Evolutionary conservation across 202 grass and related monocot species (phyloP).

Genomic region (Digitaria exilis): DNA sequence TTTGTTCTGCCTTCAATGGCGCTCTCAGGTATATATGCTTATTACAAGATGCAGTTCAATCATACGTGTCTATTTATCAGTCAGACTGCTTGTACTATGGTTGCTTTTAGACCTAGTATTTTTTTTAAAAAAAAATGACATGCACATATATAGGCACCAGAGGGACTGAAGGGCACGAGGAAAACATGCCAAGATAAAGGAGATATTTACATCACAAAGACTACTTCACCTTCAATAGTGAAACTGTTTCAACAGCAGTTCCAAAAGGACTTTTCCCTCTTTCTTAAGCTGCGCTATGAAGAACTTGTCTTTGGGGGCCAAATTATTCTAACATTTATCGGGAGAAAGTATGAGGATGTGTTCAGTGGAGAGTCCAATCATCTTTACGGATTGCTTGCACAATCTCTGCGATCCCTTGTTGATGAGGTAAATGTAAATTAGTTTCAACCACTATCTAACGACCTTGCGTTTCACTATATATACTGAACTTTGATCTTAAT

Average conservation of each 20-base stretch:
- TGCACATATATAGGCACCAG: background rate
- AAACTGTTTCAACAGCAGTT: slow-evolving; percentile 51
- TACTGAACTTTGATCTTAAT: background rate
- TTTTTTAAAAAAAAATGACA: background rate
- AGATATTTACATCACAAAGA: slow-evolving; percentile 38
- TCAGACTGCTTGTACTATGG: background rate
- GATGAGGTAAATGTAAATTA: slow-evolving; percentile 25
- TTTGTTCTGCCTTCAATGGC: slow-evolving; percentile 37
- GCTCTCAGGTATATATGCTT: slow-evolving; percentile 34
- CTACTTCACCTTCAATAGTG: background rate
- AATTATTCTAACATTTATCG: slow-evolving; percentile 41
- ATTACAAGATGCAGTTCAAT: background rate
- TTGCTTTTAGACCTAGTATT: background rate
- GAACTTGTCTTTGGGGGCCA: slow-evolving; percentile 43
- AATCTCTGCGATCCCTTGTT: slow-evolving; percentile 29
- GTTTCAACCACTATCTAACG: background rate
- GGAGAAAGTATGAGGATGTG: slow-evolving; percentile 30
- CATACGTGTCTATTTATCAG: background rate
- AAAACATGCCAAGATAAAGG: background rate
- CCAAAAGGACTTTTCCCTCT: slow-evolving; percentile 36
- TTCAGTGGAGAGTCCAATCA: slow-evolving; percentile 7
- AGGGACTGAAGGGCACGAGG: background rate
- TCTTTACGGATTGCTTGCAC: slow-evolving; percentile 33
- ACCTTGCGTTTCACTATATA: background rate
- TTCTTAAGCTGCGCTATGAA: slow-evolving; percentile 41